A percentile compares a stretch with the other conserved stretches of the same genome.
Conservation (phyloP, 805 yeast species). For the Yarrowia osloensis region DNA sequence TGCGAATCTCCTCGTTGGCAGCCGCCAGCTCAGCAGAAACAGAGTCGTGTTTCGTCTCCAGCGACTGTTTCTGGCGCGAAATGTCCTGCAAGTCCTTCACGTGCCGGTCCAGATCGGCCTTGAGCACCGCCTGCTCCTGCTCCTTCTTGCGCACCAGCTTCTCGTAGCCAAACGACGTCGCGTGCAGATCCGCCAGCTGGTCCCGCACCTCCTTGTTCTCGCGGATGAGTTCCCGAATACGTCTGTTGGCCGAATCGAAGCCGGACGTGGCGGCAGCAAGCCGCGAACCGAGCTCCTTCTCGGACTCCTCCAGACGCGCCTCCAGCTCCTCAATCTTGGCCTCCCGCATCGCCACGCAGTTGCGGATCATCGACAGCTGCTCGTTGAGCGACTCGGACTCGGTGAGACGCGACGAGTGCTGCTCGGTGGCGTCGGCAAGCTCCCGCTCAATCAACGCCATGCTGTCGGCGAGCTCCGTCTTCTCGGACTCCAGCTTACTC, state of each 20-base stretch:
- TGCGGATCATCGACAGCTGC: conserved; percentile 34
- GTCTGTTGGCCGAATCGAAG: conserved; percentile 43
- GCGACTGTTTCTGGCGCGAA: conserved; percentile 32
- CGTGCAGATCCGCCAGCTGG: conserved; percentile 46
- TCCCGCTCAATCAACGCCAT: conserved; percentile 43
- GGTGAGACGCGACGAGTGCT: not conserved
- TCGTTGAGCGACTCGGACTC: conserved; percentile 18
- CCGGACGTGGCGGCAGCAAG: conserved; percentile 34
- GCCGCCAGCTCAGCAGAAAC: conserved; percentile 37
- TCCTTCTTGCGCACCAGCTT: conserved; percentile 43
- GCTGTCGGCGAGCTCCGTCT: conserved; percentile 39
- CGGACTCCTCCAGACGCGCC: conserved; percentile 39
- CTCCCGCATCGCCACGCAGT: conserved; percentile 39
- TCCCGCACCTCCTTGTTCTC: conserved; percentile 51
- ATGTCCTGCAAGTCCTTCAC: conserved; percentile 22
- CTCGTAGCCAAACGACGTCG: conserved; percentile 44
- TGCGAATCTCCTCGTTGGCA: conserved; percentile 38
- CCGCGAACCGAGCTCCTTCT: conserved; percentile 37
- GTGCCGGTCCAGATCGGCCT: conserved; percentile 31
- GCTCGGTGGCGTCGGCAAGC: conserved; percentile 35
- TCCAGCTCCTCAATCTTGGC: conserved; percentile 39
- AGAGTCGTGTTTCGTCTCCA: conserved; percentile 31
- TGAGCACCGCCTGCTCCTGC: conserved; percentile 35
- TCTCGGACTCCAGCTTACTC: conserved; percentile 44
- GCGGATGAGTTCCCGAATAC: conserved; percentile 45